Evolutionary conservation across 1,284 basidiomycete species (phyloP).

Genomic region (Rhodotorula sp.): DNA sequence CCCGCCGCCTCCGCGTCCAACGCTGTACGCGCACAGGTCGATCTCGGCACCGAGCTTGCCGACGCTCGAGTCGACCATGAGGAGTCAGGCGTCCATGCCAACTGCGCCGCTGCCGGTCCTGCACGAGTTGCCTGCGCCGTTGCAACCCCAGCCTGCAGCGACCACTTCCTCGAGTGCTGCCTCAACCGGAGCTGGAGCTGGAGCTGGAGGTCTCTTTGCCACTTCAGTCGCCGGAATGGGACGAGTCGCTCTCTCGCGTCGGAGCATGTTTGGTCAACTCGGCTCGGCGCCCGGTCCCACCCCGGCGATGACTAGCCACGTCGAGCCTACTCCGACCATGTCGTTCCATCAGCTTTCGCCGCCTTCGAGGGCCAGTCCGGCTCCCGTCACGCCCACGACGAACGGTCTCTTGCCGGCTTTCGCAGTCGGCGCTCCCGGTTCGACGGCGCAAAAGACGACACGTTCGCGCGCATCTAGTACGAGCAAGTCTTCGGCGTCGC

Average conservation of each 20-base stretch:
- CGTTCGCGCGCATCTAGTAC: too few relatives aligned
- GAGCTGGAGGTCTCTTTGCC: constrained; percentile 21
- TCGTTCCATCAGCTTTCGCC: neutral
- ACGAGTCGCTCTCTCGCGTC: constrained; percentile 35
- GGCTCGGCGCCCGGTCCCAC: neutral
- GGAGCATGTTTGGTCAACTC: constrained; percentile 18
- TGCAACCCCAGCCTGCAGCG: neutral
- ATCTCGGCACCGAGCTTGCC: constrained; percentile 4
- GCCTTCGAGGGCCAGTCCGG: constrained; percentile 6
- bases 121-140: neutral
- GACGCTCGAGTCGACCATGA: neutral
- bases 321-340: neutral
- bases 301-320: neutral
- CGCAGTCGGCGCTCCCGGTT: constrained; percentile 2
- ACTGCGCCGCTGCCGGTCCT: neutral
- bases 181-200: constrained; percentile 4
- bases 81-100: neutral
- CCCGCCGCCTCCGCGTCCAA: neutral
- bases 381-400: neutral
- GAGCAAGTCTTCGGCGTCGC: neutral
- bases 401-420: constrained; percentile 14
- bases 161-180: neutral
- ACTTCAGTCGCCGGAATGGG: constrained; percentile 38
- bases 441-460: neutral
- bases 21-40: constrained; percentile 1